Evolutionary conservation across 306 rosid genomes (phyloP).

Genomic region (Inga oerstediana): DNA sequence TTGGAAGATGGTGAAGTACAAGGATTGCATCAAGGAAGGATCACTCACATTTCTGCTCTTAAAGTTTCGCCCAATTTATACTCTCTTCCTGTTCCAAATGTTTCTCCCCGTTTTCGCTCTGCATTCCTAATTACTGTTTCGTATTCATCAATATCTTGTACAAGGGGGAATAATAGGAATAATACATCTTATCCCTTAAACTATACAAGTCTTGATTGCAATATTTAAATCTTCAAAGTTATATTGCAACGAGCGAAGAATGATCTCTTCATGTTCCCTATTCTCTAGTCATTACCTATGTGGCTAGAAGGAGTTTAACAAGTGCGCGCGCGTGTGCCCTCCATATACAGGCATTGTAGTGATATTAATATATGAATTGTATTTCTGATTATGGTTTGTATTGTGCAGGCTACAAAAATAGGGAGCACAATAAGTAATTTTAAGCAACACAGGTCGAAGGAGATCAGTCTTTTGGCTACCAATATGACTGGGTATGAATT

Average conservation of each 20-base stretch:
- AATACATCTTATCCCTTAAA: too few relatives aligned
- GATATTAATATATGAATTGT: neutral
- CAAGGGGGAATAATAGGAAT: too few relatives aligned
- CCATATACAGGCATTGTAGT: neutral
- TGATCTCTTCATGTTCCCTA: neutral
- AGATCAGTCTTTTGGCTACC: slow-evolving; percentile 22
- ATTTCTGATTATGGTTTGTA: neutral
- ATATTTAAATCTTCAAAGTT: neutral
- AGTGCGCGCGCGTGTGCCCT: too few relatives aligned
- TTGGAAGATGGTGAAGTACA: too few relatives aligned
- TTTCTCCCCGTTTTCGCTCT: too few relatives aligned
- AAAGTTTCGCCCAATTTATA: too few relatives aligned
- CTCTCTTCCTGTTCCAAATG: too few relatives aligned
- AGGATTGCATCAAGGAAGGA: too few relatives aligned
- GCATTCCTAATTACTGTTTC: too few relatives aligned
- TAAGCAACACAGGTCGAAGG: slow-evolving; percentile 28
- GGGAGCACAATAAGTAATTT: slow-evolving; percentile 20
- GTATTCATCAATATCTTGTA: too few relatives aligned
- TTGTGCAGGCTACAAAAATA: slow-evolving; percentile 33
- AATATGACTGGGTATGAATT: slow-evolving; percentile 5
- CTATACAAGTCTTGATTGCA: too few relatives aligned
- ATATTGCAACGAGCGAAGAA: neutral
- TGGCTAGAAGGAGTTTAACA: neutral
- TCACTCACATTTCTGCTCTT: too few relatives aligned
- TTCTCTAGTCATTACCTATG: neutral